phyloP scores from a whole-genome alignment of 306 rosid species.

The Pterocarpus macrocarpus region DNA sequence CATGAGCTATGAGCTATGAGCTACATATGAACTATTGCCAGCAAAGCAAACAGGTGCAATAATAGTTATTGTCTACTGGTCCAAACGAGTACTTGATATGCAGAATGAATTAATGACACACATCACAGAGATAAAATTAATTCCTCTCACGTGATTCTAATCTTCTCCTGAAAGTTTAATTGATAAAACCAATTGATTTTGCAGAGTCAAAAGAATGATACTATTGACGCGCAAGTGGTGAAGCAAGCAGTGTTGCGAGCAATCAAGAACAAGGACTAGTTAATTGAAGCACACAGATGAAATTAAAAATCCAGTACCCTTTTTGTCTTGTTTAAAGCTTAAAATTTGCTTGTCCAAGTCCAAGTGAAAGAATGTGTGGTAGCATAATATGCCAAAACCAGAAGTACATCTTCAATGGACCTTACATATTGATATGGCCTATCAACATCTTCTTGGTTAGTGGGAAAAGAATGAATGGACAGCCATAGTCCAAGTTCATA shows the following conservation, averaged over 20 bases:
- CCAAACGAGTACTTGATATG: too few relatives aligned
- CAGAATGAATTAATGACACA: too few relatives aligned
- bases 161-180: background rate
- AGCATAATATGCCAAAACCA: conserved; percentile 48
- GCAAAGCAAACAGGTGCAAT: background rate
- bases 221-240: conserved; percentile 82
- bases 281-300: conserved; percentile 37
- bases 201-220: conserved; percentile 66
- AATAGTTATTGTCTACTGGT: background rate
- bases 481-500: conserved; percentile 33
- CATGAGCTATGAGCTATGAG: background rate
- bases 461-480: conserved; percentile 50
- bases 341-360: conserved; percentile 28
- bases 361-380: conserved; percentile 28
- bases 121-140: too few relatives aligned
- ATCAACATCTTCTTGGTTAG: conserved; percentile 36
- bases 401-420: conserved; percentile 41
- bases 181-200: background rate
- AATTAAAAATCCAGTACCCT: background rate
- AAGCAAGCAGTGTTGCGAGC: conserved; percentile 82
- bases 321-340: conserved; percentile 33
- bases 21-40: background rate
- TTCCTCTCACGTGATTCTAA: background rate
- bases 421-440: conserved; percentile 37
- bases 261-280: conserved; percentile 63